These are phyloP conservation scores for Debaryomyces psychrophilus DNA, from an alignment of 1,139 yeast genomes.

Conservation along the genomic window DNA sequence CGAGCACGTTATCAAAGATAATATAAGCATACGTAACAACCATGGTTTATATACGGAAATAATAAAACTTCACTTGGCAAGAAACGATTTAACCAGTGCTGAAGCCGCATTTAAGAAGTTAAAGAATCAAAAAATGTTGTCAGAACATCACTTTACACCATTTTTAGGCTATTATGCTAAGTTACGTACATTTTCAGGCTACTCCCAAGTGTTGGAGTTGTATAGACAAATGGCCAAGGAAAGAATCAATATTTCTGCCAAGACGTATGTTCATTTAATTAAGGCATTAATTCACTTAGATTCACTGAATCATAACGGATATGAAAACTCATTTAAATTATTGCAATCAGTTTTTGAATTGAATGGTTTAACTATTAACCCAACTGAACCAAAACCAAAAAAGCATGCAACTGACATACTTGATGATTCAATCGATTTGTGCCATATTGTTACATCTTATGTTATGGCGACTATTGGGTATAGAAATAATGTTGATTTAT, in stretches of 20 bases:
- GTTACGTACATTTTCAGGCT: slow-evolving; percentile 29
- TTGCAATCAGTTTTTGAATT: slow-evolving; percentile 38
- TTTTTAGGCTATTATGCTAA: slow-evolving; percentile 29
- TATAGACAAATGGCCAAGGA: slow-evolving; percentile 45
- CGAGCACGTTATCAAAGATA: slow-evolving; percentile 9
- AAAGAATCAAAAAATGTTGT: slow-evolving; percentile 19
- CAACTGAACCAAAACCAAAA: slow-evolving; percentile 14
- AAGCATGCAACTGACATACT: slow-evolving; percentile 16
- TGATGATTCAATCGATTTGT: slow-evolving; percentile 24
- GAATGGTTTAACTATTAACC: slow-evolving; percentile 28
- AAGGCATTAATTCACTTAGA: slow-evolving; percentile 46
- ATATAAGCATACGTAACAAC: slow-evolving; percentile 13
- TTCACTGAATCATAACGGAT: slow-evolving; percentile 26
- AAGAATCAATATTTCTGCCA: slow-evolving; percentile 35
- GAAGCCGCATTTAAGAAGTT: slow-evolving; percentile 18
- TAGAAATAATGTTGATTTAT: slow-evolving; percentile 25
- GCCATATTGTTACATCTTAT: slow-evolving; percentile 30
- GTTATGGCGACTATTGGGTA: slow-evolving; percentile 22
- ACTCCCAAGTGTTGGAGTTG: slow-evolving; percentile 33
- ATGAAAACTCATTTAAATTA: slow-evolving; percentile 31
- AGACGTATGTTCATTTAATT: slow-evolving; percentile 44
- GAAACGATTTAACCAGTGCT: slow-evolving; percentile 22
- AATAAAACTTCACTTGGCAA: slow-evolving; percentile 25
- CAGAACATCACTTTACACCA: slow-evolving; percentile 35
- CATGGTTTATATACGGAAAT: slow-evolving; percentile 29